phyloP scores from a whole-genome alignment of 192 early-diverging fungal species.

The Backusella tuberculispora region DNA sequence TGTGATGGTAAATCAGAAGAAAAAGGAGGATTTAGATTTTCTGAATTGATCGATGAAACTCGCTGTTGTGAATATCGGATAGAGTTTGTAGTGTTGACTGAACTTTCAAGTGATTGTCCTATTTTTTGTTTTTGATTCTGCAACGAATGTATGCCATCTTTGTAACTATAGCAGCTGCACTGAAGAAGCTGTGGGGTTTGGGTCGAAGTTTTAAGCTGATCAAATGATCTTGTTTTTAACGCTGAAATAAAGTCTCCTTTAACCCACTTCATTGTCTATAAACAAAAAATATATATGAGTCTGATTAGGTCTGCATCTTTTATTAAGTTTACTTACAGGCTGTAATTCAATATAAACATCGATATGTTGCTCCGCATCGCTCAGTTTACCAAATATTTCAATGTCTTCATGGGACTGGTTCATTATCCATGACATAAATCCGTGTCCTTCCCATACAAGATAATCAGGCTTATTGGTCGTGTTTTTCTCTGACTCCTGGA shows the following conservation, averaged over 20 bases:
- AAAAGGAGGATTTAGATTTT: background rate
- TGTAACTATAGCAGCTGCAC: constrained; percentile 20
- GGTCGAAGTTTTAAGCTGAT: constrained; percentile 15
- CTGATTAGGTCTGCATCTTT: background rate
- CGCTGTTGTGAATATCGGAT: constrained; percentile 18
- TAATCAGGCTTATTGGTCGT: background rate
- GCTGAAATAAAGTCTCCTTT: constrained; percentile 32
- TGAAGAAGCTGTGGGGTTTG: constrained; percentile 12
- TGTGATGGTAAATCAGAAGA: background rate
- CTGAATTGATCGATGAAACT: background rate
- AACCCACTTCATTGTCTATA: constrained; percentile 32
- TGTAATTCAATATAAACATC: constrained; percentile 34
- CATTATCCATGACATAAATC: constrained; percentile 42
- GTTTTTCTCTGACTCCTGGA: constrained; percentile 23
- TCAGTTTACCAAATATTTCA: constrained; percentile 24
- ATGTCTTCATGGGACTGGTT: constrained; percentile 16
- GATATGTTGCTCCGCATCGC: background rate
- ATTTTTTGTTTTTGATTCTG: constrained; percentile 6
- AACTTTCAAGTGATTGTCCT: background rate
- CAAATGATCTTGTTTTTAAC: constrained; percentile 25
- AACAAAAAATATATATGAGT: background rate
- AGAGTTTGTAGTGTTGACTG: background rate
- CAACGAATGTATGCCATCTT: background rate
- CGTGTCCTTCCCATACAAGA: constrained; percentile 43
- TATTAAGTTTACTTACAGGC: constrained; percentile 30